Base-by-base conservation (phyloP, 192 early-diverging fungal species). In the Entomortierella chlamydospora region DNA sequence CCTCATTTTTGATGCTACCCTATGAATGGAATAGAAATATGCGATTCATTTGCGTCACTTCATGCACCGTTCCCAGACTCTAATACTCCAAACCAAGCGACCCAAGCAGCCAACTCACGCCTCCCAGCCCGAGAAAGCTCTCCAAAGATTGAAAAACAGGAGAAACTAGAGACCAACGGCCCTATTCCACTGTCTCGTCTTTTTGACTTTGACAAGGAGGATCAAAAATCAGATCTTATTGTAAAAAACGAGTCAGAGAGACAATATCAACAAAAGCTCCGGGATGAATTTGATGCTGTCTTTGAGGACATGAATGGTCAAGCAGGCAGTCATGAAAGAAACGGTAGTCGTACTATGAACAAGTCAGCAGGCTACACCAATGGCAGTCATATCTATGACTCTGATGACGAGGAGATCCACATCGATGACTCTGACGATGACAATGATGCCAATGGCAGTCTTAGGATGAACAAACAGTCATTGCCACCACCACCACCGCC, bases 141-240 rank as follows among this genome's bases (percentile, higher is more conserved):
- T n/a, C 67, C 68, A 70, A 61, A 70, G 56, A 55, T 56, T 25
- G 72, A 66, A 42, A 64, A 43, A 41, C 33, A 59, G 62, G 76
- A 79, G 29, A 70, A 66, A 26, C 43, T 61, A 4, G 68, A 79
- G 30, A 64, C 66, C 18, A 54, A 68, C 10, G 65, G 63, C 22
- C 76, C 76, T 6, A 79, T 79, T 47, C 76, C 76, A 18, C 63
- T 79, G 8, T 70, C 76, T 30, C 68, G 76, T 0, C 68, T 79
- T 13, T 79, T 79, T 30, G 76, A 79, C 41, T 79, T 79, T 66
- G 76, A 79, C 34, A 63, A 79, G 26, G 76, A 69, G 25, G 68
- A 70, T 34, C 68, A 70, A 49, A 42, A 57, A 33, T 79, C 76
- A 10, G 63, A 79, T 22, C 55, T 70, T 50, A 70, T 70, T 42